Evolutionary conservation across 345 rosid genomes (phyloP).

Genomic region (Eucalyptus regnans): DNA sequence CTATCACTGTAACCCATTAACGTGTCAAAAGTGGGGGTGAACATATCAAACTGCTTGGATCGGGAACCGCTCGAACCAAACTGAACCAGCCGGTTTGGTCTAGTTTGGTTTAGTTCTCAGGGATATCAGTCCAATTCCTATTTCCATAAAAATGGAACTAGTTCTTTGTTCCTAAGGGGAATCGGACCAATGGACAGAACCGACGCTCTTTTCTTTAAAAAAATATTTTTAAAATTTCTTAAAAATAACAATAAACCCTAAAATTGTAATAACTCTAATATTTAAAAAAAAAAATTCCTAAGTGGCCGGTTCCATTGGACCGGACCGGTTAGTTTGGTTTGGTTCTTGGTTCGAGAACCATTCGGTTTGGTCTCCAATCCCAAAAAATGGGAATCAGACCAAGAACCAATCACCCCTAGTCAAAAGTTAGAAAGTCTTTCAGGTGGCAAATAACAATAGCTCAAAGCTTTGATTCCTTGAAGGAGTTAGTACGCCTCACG

Average conservation of each 20-base stretch:
- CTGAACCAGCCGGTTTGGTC: fast-evolving
- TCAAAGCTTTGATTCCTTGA: background rate
- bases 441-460: background rate
- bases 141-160: fast-evolving
- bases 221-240: too few species aligned
- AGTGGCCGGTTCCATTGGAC: fast-evolving
- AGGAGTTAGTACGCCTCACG: background rate
- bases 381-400: too few species aligned
- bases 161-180: too few species aligned
- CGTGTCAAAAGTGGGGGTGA: too few species aligned
- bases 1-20: too few species aligned
- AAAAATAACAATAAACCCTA: too few species aligned
- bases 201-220: too few species aligned
- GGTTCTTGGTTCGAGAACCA: fast-evolving
- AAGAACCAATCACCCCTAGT: too few species aligned
- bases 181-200: fast-evolving
- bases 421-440: background rate
- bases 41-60: too few species aligned
- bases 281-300: too few species aligned
- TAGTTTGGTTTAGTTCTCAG: fast-evolving
- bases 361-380: fast-evolving
- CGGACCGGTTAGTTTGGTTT: fast-evolving
- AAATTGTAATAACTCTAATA: too few species aligned
- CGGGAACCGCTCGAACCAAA: fast-evolving
- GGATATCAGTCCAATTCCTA: too few species aligned